phyloP scores from a whole-genome alignment of 768 basidiomycete species.

The Polyporus arcularius region DNA sequence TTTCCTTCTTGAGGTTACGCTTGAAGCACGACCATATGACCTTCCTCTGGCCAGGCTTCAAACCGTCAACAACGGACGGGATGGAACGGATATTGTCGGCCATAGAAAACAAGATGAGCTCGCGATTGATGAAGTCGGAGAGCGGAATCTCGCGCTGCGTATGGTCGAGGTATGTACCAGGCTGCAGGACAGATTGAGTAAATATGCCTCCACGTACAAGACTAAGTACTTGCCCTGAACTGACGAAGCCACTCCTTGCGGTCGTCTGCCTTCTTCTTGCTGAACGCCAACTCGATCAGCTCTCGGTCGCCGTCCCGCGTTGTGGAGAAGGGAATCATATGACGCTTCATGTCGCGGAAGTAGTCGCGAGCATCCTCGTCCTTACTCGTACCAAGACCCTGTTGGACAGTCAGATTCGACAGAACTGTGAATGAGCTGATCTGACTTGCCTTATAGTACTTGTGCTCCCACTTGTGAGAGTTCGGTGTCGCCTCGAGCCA shows the following conservation, averaged over 20 bases:
- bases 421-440: neutral
- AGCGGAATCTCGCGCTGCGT: slow-evolving; percentile 82
- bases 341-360: slow-evolving; percentile 89
- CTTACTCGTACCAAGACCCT: slow-evolving; percentile 96
- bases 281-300: slow-evolving; percentile 96
- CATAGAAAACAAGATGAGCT: slow-evolving; percentile 98
- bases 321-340: slow-evolving; percentile 90
- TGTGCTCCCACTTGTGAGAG: slow-evolving; percentile 82
- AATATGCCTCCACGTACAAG: neutral
- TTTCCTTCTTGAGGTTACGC: slow-evolving; percentile 86
- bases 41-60: slow-evolving; percentile 97
- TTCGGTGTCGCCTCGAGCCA: slow-evolving; percentile 83
- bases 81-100: slow-evolving; percentile 99
- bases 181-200: slow-evolving; percentile 43
- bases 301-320: slow-evolving; percentile 81
- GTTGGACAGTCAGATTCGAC: neutral
- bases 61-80: slow-evolving; percentile 88
- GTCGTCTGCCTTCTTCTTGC: slow-evolving; percentile 98
- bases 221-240: slow-evolving; percentile 62
- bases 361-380: slow-evolving; percentile 91
- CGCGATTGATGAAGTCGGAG: slow-evolving; percentile 96
- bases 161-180: slow-evolving; percentile 94
- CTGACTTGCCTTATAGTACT: slow-evolving; percentile 90
- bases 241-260: slow-evolving; percentile 97
- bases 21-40: slow-evolving; percentile 97